Evolutionary conservation across 1,284 basidiomycete species (phyloP).

Genomic region (Ceratobasidium papillatum): DNA sequence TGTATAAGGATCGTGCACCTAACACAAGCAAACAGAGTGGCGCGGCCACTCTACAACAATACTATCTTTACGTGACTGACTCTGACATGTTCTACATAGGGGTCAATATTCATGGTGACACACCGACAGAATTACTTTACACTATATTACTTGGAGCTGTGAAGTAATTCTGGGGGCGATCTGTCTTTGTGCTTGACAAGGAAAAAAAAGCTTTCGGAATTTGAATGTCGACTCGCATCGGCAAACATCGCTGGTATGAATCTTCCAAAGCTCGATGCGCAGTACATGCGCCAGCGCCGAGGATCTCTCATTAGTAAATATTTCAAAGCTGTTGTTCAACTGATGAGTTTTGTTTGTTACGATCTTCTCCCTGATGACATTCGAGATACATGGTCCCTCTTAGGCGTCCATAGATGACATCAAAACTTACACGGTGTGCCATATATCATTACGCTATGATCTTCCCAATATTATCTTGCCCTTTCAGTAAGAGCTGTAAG

Average conservation of each 20-base stretch:
- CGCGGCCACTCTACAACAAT: background rate
- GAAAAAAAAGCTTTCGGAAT: constrained; percentile 38
- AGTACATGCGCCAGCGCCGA: constrained; percentile 55
- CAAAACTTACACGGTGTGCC: constrained; percentile 50
- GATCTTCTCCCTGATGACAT: constrained; percentile 43
- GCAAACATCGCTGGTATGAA: constrained; percentile 51
- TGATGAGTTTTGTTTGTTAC: constrained; percentile 52
- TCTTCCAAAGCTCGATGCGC: constrained; percentile 39
- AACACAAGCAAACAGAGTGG: no score
- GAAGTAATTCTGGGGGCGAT: constrained; percentile 54
- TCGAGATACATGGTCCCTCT: constrained; percentile 51
- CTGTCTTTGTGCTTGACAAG: constrained; percentile 47
- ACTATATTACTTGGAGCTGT: constrained; percentile 52
- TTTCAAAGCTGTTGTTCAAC: constrained; percentile 55
- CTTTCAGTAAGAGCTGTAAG: constrained; percentile 50
- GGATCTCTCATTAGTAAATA: constrained; percentile 56
- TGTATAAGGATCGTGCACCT: no score
- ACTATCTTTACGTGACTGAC: background rate
- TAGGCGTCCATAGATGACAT: constrained; percentile 53
- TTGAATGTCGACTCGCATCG: constrained; percentile 49
- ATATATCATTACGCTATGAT: background rate
- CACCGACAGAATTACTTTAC: constrained; percentile 52
- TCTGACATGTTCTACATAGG: constrained; percentile 44
- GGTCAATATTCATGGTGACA: constrained; percentile 47
- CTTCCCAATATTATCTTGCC: background rate